Evolutionary conservation across 129 eudicot species (phyloP).

Genomic region (Flaveria linearis): DNA sequence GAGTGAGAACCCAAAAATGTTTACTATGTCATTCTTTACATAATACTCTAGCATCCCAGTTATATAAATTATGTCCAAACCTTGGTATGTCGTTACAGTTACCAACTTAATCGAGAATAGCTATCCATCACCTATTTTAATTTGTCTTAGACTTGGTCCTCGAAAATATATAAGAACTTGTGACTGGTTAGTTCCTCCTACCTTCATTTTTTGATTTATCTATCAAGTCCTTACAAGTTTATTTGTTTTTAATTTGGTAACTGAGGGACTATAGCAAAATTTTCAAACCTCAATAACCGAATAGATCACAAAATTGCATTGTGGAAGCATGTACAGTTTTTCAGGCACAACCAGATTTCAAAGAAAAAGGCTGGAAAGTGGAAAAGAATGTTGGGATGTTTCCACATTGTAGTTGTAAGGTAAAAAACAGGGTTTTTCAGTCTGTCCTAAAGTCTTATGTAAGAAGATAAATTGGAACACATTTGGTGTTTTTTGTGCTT

Average conservation of each 20-base stretch:
- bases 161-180: neutral
- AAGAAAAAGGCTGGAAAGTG: neutral
- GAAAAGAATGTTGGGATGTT: too few relatives aligned
- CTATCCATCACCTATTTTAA: neutral
- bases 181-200: neutral
- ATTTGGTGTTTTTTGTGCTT: too few relatives aligned
- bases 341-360: neutral
- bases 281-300: neutral
- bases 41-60: too few relatives aligned
- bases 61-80: neutral
- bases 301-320: neutral
- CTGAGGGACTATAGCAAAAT: neutral
- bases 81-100: neutral
- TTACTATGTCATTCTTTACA: neutral
- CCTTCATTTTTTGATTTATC: neutral
- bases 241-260: neutral
- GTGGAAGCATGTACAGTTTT: neutral
- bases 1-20: neutral
- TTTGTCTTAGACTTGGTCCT: neutral
- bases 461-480: too few relatives aligned
- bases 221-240: neutral
- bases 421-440: too few relatives aligned
- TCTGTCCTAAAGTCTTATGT: too few relatives aligned
- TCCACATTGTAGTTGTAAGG: too few relatives aligned
- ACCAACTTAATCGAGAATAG: neutral